Conservation (phyloP, 2,329 filamentous ascomycete genomes). For the Botrytis fabae region DNA sequence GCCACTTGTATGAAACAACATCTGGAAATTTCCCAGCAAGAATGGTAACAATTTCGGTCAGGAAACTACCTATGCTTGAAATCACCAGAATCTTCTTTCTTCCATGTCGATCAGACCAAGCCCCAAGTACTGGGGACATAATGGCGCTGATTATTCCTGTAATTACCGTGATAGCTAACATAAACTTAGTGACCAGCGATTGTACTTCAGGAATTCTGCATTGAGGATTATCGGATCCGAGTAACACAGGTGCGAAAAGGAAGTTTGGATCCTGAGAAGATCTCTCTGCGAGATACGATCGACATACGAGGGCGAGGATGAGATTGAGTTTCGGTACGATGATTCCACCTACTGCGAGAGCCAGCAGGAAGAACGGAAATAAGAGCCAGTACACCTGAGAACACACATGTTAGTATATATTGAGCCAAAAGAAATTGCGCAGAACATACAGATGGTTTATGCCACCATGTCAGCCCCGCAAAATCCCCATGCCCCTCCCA, state of each 20-base stretch:
- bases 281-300: slow-evolving; percentile 74
- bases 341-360: slow-evolving; percentile 81
- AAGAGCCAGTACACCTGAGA: slow-evolving; percentile 78
- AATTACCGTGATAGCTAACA: slow-evolving; percentile 71
- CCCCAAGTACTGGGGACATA: slow-evolving; percentile 77
- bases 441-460: slow-evolving; percentile 57
- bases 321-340: slow-evolving; percentile 86
- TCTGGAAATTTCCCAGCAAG: slow-evolving; percentile 75
- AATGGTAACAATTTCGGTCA: slow-evolving; percentile 75
- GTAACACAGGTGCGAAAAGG: slow-evolving; percentile 62
- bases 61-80: slow-evolving; percentile 71
- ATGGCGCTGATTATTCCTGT: slow-evolving; percentile 78
- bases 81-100: slow-evolving; percentile 72
- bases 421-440: not conserved
- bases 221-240: slow-evolving; percentile 72
- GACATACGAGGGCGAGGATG: slow-evolving; percentile 81
- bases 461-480: slow-evolving; percentile 61
- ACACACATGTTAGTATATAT: slow-evolving; percentile 34
- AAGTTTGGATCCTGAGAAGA: slow-evolving; percentile 58
- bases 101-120: slow-evolving; percentile 84
- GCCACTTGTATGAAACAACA: slow-evolving; percentile 70
- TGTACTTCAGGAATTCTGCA: slow-evolving; percentile 81
- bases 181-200: slow-evolving; percentile 73
- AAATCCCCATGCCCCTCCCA: slow-evolving; percentile 61
- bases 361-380: slow-evolving; percentile 76